These are phyloP conservation scores for Verticillium zaregamsianum DNA, from an alignment of 2,329 filamentous ascomycete genomes.

Conservation along the genomic window DNA sequence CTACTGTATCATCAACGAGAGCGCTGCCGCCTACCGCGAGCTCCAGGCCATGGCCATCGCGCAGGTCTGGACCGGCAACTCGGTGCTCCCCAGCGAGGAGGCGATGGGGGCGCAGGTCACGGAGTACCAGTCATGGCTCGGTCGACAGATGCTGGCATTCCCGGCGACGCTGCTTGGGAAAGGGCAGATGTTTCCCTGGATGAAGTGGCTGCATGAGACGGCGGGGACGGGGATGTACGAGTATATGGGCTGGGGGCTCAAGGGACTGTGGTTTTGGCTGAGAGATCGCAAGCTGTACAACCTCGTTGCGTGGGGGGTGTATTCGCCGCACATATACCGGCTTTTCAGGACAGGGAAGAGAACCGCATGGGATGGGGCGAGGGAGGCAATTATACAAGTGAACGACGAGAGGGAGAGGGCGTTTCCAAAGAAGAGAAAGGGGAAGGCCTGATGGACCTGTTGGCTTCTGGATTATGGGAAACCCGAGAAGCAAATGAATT, in stretches of 20 bases:
- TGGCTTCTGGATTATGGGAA: neutral
- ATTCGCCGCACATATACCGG: constrained; percentile 35
- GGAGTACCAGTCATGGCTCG: constrained; percentile 27
- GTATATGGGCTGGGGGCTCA: constrained; percentile 34
- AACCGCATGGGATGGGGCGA: constrained; percentile 34
- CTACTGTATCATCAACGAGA: constrained; percentile 27
- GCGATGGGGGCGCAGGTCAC: constrained; percentile 33
- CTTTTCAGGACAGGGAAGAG: constrained; percentile 35
- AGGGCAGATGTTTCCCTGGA: constrained; percentile 28
- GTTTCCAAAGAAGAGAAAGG: constrained; percentile 1
- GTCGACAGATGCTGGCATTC: constrained; percentile 20
- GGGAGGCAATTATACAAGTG: constrained; percentile 26
- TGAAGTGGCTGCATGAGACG: constrained; percentile 33
- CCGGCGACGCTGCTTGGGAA: constrained; percentile 18
- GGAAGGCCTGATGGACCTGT: neutral
- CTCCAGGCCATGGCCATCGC: constrained; percentile 34
- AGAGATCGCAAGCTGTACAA: constrained; percentile 30
- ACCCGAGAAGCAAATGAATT: too few relatives aligned
- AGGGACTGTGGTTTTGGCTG: constrained; percentile 37
- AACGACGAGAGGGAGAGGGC: constrained; percentile 15
- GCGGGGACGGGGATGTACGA: constrained; percentile 36
- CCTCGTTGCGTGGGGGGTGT: constrained; percentile 31
- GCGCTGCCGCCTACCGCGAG: constrained; percentile 33
- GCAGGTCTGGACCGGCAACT: constrained; percentile 20
- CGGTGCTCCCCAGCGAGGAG: constrained; percentile 25